phyloP scores from a whole-genome alignment of 208 protist species.

The Leptomonas pyrrhocoris region DNA sequence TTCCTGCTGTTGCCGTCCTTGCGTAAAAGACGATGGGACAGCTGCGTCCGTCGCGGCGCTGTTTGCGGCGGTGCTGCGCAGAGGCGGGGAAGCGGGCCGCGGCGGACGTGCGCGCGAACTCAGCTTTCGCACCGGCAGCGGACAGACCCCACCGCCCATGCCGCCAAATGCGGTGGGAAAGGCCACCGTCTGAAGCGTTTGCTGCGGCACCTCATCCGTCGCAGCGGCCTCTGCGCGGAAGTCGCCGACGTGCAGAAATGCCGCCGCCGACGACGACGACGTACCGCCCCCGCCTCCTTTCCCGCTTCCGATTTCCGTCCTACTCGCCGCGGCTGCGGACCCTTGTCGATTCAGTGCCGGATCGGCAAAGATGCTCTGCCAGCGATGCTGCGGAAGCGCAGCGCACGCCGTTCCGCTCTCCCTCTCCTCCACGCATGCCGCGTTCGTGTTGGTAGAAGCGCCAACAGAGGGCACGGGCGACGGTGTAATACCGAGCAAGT shows the following conservation, averaged over 20 bases:
- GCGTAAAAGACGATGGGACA: neutral
- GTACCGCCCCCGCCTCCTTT: neutral
- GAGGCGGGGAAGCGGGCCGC: neutral
- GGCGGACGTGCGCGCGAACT: neutral
- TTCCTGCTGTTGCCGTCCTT: neutral
- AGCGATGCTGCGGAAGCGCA: constrained; percentile 16
- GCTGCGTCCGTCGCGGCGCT: neutral
- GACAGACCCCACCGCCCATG: constrained; percentile 23
- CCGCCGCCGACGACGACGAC: neutral
- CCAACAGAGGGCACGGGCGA: neutral
- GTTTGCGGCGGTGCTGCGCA: neutral
- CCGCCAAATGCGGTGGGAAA: constrained; percentile 66
- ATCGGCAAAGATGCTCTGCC: constrained; percentile 21
- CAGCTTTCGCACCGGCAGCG: constrained; percentile 21
- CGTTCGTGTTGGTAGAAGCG: neutral
- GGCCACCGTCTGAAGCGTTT: constrained; percentile 71
- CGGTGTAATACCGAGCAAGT: constrained; percentile 12
- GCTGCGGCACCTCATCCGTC: constrained; percentile 70
- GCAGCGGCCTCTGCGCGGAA: constrained; percentile 32
- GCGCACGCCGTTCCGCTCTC: constrained; percentile 4
- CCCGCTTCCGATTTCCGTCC: neutral
- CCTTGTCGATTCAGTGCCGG: neutral
- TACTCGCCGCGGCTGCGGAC: neutral
- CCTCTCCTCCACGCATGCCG: neutral
- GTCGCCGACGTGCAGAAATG: constrained; percentile 35